Base-by-base conservation (phyloP, 192 early-diverging fungal species). In the Backusella australiensis region DNA sequence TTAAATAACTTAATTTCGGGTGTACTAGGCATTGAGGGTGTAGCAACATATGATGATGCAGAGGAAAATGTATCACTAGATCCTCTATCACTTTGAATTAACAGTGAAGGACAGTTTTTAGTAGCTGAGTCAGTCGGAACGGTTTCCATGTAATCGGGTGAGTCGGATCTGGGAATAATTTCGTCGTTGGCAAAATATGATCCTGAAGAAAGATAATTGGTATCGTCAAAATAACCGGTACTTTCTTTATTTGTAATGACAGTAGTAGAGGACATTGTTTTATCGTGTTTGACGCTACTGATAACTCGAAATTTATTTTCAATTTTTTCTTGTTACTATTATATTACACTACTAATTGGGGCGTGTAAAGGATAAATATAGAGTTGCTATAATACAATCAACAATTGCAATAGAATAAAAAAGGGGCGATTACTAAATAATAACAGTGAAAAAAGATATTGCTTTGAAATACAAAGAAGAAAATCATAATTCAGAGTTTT, bases 31-130 rank as follows among this genome's bases (percentile, higher is more conserved):
- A 44, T 41, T 23, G 68, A 69, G 2, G 68, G 68, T 21, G 68
- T 38, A 23, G 35, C 38, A 12, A 69, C 38, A 38, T n/a, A 41
- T 41, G 70, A 71, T 17, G 70, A 36, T 17, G 15, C 29, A 19
- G 70, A 71, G 14, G 70, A 71, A 19, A 17, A 17, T 71, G 69
- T 71, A 34, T 71, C 70, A 32, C 42, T 71, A 2, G 70, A 49
- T 71, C 70, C 70, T 49, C 70, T 71, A n/a, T 39, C 23, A 32
- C 70, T 39, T 44, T 49, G 70, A 17, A 17, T 29, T 6, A 63
- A 26, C 1, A 49, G 15, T 44, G 70, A 8, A 69, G 68, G 68
- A 0, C 68, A 69, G 14, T 41, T 21, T 38, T n/a, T 69, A 7
- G 14, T n/a, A 69, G 34, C 35, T 23, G 68, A 38, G 36, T 69